Conservation (phyloP, 2,329 filamentous ascomycete genomes). For the Canariomyces notabilis region DNA sequence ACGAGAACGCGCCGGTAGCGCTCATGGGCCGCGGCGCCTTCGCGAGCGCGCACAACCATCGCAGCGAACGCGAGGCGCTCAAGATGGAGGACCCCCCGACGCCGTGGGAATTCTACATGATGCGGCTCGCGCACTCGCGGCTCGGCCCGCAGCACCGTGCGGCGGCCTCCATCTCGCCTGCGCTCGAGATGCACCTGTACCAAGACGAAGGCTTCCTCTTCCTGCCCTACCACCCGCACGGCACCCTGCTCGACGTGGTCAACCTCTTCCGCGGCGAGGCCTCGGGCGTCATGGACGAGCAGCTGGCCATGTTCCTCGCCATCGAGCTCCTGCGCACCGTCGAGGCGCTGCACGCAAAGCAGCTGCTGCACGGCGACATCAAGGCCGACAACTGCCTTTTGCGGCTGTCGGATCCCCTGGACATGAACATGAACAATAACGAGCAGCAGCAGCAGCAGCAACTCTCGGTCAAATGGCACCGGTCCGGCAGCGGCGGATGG, state of each 20-base stretch:
- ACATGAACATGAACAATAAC: slow-evolving; percentile 26
- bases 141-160: slow-evolving; percentile 67
- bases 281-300: slow-evolving; percentile 78
- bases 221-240: slow-evolving; percentile 81
- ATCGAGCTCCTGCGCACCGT: slow-evolving; percentile 87
- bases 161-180: slow-evolving; percentile 71
- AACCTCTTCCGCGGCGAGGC: slow-evolving; percentile 74
- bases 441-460: slow-evolving; percentile 30
- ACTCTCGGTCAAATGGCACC: slow-evolving; percentile 62
- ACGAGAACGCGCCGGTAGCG: slow-evolving; percentile 40
- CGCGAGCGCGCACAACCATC: slow-evolving; percentile 44
- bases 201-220: slow-evolving; percentile 85
- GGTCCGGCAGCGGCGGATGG: slow-evolving; percentile 76
- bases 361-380: slow-evolving; percentile 84
- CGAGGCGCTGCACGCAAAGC: slow-evolving; percentile 75
- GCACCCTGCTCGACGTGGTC: slow-evolving; percentile 89
- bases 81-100: slow-evolving; percentile 91
- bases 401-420: slow-evolving; percentile 59
- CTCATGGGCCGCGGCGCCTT: slow-evolving; percentile 62
- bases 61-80: slow-evolving; percentile 69
- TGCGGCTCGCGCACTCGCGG: slow-evolving; percentile 73
- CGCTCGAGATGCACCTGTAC: slow-evolving; percentile 89
- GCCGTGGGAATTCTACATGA: slow-evolving; percentile 95
- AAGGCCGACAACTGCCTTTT: slow-evolving; percentile 95
- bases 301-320: slow-evolving; percentile 89